A percentile compares a stretch with the other conserved stretches of the same genome.
These are phyloP conservation scores for Cornus kousa DNA, from an alignment of 148 eudicot genomes.

Conservation along the genomic window DNA sequence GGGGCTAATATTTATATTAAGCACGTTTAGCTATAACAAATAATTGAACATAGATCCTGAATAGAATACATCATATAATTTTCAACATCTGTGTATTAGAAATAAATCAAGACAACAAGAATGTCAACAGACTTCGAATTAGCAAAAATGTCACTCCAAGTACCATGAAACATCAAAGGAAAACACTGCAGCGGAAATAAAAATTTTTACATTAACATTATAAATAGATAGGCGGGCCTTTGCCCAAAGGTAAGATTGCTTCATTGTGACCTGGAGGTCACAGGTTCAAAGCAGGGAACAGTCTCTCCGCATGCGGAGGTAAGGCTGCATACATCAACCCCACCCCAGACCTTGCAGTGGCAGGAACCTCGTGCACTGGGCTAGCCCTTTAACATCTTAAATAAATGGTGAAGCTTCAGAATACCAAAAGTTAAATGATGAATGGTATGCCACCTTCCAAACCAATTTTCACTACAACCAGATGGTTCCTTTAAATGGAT, in stretches of 20 bases:
- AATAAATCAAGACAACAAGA: too few species aligned
- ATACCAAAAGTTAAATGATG: neutral
- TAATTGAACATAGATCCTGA: neutral
- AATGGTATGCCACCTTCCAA: neutral
- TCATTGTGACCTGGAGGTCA: too few species aligned
- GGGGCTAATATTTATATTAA: neutral
- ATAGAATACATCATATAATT: neutral
- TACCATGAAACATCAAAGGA: neutral
- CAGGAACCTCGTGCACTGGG: too few species aligned
- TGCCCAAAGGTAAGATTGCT: too few species aligned
- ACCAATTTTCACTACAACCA: too few species aligned
- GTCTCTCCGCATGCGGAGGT: too few species aligned
- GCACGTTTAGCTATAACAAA: neutral
- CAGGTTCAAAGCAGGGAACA: too few species aligned
- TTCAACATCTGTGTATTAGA: neutral
- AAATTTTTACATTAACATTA: neutral
- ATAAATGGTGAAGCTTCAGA: too few species aligned
- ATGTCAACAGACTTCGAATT: neutral
- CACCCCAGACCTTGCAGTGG: too few species aligned
- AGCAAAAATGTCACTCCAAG: neutral
- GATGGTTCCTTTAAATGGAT: neutral
- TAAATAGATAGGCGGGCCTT: too few species aligned
- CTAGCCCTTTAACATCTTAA: neutral
- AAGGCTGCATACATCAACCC: too few species aligned
- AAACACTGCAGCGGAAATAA: neutral